A percentile compares a stretch with the other conserved stretches of the same genome.
phyloP scores from a whole-genome alignment of 2,329 filamentous ascomycete species.

The Cladosporium velox region DNA sequence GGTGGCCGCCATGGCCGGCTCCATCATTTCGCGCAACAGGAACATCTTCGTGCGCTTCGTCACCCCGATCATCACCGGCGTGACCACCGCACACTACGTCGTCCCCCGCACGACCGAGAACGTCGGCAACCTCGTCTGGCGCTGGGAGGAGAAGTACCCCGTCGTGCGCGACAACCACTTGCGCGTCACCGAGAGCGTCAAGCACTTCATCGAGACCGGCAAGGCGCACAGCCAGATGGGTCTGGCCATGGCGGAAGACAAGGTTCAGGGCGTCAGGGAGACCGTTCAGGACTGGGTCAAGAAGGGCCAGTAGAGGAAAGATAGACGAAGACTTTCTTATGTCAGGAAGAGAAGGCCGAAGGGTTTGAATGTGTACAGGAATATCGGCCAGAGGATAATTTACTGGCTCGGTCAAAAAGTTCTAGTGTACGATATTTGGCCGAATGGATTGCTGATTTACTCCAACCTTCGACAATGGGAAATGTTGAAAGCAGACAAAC shows the following conservation, averaged over 20 bases:
- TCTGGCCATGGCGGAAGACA: conserved; percentile 74
- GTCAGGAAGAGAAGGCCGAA: neutral
- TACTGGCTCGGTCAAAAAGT: conserved; percentile 12
- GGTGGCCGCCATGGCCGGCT: conserved; percentile 91
- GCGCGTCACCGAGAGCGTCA: conserved; percentile 66
- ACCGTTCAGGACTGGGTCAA: conserved; percentile 85
- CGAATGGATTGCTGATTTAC: conserved; percentile 5
- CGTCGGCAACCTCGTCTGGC: conserved; percentile 82
- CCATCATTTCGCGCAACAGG: conserved; percentile 85
- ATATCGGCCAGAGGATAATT: neutral
- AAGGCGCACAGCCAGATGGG: conserved; percentile 72
- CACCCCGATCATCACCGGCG: conserved; percentile 75
- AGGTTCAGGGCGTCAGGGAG: conserved; percentile 74
- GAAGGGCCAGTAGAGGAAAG: conserved; percentile 60
- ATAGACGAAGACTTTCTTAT: neutral
- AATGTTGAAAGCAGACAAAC: neutral
- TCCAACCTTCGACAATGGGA: neutral
- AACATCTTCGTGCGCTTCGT: conserved; percentile 78
- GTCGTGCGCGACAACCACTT: conserved; percentile 80
- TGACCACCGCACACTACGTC: conserved; percentile 80
- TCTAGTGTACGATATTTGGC: conserved; percentile 20
- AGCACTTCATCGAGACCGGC: conserved; percentile 71
- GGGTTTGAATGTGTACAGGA: conserved; percentile 13
- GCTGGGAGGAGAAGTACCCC: conserved; percentile 88
- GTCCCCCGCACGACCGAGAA: conserved; percentile 90